Conservation (phyloP, 441 rosid genomes). For the Sinapis alba region DNA sequence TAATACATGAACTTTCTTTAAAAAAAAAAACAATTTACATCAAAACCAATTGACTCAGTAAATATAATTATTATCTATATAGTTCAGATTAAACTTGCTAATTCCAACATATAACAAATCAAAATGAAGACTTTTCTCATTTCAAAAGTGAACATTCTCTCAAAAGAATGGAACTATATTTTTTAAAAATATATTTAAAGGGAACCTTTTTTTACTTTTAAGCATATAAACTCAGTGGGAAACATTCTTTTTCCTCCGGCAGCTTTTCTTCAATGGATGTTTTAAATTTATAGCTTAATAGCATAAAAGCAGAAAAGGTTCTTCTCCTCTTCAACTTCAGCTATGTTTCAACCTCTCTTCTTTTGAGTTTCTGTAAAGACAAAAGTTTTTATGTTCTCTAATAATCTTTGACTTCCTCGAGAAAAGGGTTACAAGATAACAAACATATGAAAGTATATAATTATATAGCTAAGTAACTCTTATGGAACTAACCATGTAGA, state of each 20-base stretch:
- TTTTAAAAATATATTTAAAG: neutral
- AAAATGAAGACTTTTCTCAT: slow-evolving; percentile 19
- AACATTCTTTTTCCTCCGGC: slow-evolving; percentile 35
- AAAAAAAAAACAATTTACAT: neutral
- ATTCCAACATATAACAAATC: slow-evolving; percentile 29
- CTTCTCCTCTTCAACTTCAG: slow-evolving; percentile 7
- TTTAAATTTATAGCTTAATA: slow-evolving; percentile 21
- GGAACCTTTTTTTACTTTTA: neutral
- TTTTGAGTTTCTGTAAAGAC: neutral
- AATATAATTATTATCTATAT: neutral
- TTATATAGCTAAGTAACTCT: neutral
- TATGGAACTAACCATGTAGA: neutral
- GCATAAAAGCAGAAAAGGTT: slow-evolving; percentile 10
- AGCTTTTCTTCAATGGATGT: slow-evolving; percentile 32
- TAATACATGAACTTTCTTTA: neutral
- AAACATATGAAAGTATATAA: neutral
- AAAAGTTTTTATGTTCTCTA: slow-evolving; percentile 8
- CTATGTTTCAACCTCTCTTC: neutral
- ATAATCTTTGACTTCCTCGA: neutral
- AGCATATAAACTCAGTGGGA: slow-evolving; percentile 39
- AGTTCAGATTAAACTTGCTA: slow-evolving; percentile 2
- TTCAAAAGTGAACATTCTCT: slow-evolving; percentile 27
- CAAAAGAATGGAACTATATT: slow-evolving; percentile 19
- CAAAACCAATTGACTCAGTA: neutral
- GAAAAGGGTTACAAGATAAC: slow-evolving; percentile 8